A percentile compares a stretch with the other conserved stretches of the same genome.
phyloP scores from a whole-genome alignment of 1,284 basidiomycete genomes.

The Chiua sp. region DNA sequence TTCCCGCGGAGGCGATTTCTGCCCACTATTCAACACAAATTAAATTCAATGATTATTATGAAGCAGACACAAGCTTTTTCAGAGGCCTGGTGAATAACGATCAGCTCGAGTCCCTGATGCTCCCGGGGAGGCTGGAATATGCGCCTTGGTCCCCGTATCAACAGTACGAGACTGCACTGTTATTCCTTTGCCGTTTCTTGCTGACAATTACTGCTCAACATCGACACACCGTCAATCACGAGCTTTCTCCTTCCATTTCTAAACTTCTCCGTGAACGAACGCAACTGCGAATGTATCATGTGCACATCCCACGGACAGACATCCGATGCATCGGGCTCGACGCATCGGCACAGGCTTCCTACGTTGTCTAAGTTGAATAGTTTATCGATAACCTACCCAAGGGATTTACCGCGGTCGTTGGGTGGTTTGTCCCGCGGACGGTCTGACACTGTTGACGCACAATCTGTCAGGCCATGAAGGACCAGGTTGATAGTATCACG shows the following conservation, averaged over 20 bases:
- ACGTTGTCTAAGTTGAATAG: slow-evolving; percentile 53
- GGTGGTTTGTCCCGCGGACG: slow-evolving; percentile 68
- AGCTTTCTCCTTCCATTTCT: slow-evolving; percentile 69
- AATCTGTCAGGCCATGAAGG: slow-evolving; percentile 47
- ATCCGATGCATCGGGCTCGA: slow-evolving; percentile 65
- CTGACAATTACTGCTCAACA: slow-evolving; percentile 54
- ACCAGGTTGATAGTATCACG: too few species aligned
- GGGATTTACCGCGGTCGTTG: slow-evolving; percentile 64
- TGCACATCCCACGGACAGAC: slow-evolving; percentile 56
- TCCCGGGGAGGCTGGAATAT: slow-evolving; percentile 58
- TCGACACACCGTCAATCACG: slow-evolving; percentile 55
- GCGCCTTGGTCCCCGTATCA: slow-evolving; percentile 55
- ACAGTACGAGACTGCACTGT: slow-evolving; percentile 45
- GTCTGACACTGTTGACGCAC: slow-evolving; percentile 64
- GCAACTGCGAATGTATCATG: slow-evolving; percentile 56
- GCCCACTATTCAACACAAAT: slow-evolving; percentile 68
- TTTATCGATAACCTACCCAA: slow-evolving; percentile 65
- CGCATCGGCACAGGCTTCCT: slow-evolving; percentile 70
- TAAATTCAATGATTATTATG: slow-evolving; percentile 63
- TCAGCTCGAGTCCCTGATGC: slow-evolving; percentile 64
- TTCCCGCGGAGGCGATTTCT: slow-evolving; percentile 57
- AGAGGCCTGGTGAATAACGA: slow-evolving; percentile 60
- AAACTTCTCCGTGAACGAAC: slow-evolving; percentile 66
- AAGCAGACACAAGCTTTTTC: slow-evolving; percentile 55
- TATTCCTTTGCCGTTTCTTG: slow-evolving; percentile 67